These are phyloP conservation scores for Colletotrichum costaricense DNA, from an alignment of 2,329 filamentous ascomycete genomes.

Conservation along the genomic window DNA sequence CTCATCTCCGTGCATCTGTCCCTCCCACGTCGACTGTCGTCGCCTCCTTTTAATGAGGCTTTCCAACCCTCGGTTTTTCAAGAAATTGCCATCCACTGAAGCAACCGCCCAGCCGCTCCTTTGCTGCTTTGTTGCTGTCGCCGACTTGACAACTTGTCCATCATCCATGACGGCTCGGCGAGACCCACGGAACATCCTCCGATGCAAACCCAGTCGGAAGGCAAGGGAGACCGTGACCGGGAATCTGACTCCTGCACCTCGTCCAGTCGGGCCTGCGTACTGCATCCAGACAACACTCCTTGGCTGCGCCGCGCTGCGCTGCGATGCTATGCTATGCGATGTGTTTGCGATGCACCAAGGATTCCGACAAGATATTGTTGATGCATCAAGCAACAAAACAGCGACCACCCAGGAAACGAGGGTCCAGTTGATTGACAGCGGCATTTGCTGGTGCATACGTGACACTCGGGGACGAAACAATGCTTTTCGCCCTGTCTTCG, in stretches of 20 bases:
- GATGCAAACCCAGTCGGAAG: constrained; percentile 6
- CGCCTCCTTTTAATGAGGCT: constrained; percentile 35
- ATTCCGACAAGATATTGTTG: not conserved
- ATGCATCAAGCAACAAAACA: constrained; percentile 5
- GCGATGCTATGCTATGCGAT: not conserved
- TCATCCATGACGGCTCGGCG: constrained; percentile 8
- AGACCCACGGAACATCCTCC: constrained; percentile 23
- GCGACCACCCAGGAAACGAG: constrained; percentile 3
- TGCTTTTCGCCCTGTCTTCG: constrained; percentile 30
- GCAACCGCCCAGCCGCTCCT: constrained; percentile 5
- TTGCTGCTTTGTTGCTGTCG: not conserved
- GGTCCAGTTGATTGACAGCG: constrained; percentile 20
- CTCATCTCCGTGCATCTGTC: constrained; percentile 28
- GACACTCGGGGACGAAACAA: constrained; percentile 21
- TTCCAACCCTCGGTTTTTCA: constrained; percentile 15
- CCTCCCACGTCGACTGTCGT: constrained; percentile 24
- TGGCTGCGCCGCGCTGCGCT: constrained; percentile 9
- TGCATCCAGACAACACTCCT: constrained; percentile 8
- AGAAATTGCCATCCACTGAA: constrained; percentile 29
- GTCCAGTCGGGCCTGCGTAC: constrained; percentile 17
- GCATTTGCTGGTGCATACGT: constrained; percentile 25
- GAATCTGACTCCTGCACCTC: constrained; percentile 33
- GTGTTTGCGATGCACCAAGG: constrained; percentile 20
- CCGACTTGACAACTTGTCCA: not conserved
- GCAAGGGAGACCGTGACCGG: constrained; percentile 5